Conservation (phyloP, 495 filamentous ascomycete genomes). For the Tuber aestivum region DNA sequence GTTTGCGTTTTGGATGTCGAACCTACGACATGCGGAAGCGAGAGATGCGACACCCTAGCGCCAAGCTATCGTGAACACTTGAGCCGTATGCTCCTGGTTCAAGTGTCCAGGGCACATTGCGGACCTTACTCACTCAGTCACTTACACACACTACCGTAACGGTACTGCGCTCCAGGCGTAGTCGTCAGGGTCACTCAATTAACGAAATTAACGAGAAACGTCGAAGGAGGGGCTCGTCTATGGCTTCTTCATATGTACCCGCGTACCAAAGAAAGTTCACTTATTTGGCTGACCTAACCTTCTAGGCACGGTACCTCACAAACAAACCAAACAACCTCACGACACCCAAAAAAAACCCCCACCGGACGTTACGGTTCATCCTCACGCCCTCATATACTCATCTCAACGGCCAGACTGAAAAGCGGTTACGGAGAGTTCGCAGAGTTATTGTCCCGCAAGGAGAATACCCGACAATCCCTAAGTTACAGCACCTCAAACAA, state of each 20-base stretch:
- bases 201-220: background rate
- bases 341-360: background rate
- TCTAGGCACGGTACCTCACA: background rate
- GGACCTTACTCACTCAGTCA: background rate
- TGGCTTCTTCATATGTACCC: background rate
- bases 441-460: background rate
- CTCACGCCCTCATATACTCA: background rate
- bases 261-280: background rate
- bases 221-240: background rate
- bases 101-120: background rate
- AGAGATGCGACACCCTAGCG: background rate
- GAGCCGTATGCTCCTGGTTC: background rate
- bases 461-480: background rate
- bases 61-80: background rate
- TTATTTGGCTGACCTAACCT: background rate
- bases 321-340: background rate
- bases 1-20: background rate
- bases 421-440: background rate
- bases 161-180: background rate
- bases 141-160: background rate
- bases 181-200: background rate
- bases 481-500: background rate
- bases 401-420: background rate
- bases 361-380: background rate
- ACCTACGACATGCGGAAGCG: background rate